Evolutionary conservation across 768 basidiomycete genomes (phyloP).

Genomic region (Phallus indusiatus): DNA sequence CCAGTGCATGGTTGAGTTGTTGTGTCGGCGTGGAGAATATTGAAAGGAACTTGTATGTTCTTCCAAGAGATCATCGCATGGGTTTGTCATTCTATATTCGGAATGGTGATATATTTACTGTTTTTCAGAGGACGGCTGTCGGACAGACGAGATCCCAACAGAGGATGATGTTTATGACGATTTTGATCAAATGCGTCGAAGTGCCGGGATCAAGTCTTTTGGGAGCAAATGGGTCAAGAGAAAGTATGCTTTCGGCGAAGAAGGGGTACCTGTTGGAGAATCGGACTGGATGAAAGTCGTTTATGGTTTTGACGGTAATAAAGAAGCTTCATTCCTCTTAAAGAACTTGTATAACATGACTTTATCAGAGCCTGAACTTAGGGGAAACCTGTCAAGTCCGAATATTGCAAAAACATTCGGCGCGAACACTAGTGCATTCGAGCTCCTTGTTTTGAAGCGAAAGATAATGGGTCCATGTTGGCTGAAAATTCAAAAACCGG

Average conservation of each 20-base stretch:
- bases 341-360: neutral
- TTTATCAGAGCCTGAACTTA: conserved; percentile 59
- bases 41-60: conserved; percentile 82
- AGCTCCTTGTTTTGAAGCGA: conserved; percentile 84
- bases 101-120: neutral
- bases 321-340: neutral
- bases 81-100: conserved; percentile 20
- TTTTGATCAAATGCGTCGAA: conserved; percentile 69
- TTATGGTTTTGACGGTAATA: conserved; percentile 77
- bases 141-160: conserved; percentile 69
- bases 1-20: conserved; percentile 67
- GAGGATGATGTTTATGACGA: conserved; percentile 69
- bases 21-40: conserved; percentile 80
- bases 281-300: conserved; percentile 88
- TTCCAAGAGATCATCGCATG: conserved; percentile 63
- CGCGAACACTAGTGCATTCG: conserved; percentile 87
- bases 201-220: conserved; percentile 66
- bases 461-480: conserved; percentile 99
- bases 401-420: conserved; percentile 87
- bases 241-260: conserved; percentile 87
- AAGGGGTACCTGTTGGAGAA: conserved; percentile 70
- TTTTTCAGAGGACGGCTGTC: conserved; percentile 28
- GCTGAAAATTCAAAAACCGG: conserved; percentile 74
- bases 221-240: conserved; percentile 78
- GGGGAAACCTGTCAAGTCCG: conserved; percentile 61